Conservation (phyloP, 2,329 filamentous ascomycete species). For the Cercospora zeae-maydis region DNA sequence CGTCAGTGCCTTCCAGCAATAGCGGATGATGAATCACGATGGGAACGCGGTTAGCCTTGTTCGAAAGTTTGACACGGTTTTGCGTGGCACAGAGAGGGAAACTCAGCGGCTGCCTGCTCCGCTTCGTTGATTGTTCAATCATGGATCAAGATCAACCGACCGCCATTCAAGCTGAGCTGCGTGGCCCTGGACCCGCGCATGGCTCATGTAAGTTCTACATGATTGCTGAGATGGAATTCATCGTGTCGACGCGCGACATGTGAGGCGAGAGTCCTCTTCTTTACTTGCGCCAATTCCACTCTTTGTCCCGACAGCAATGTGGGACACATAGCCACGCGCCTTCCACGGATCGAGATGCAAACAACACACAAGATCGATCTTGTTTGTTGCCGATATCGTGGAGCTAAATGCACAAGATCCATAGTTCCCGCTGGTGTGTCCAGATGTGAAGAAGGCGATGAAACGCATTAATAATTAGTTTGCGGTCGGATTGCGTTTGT, state of each 20-base stretch:
- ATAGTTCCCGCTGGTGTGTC: neutral
- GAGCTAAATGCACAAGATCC: neutral
- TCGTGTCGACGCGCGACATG: neutral
- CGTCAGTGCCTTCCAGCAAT: neutral
- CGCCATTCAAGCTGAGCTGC: neutral
- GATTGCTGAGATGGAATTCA: too few relatives aligned
- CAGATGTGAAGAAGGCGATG: neutral
- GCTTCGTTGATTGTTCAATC: neutral
- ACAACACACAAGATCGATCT: neutral
- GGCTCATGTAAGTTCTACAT: neutral
- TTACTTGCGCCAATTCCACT: neutral
- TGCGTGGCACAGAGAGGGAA: neutral
- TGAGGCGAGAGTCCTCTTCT: neutral
- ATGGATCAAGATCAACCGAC: neutral
- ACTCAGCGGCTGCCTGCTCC: neutral
- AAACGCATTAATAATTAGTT: neutral
- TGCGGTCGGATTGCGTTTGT: conserved; percentile 7
- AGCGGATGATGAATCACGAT: neutral
- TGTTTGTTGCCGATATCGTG: neutral
- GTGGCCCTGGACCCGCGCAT: neutral
- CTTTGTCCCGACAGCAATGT: neutral
- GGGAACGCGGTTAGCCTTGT: neutral
- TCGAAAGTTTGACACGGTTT: neutral
- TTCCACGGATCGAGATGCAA: neutral
- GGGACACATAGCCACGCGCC: neutral